Conservation (phyloP, 768 basidiomycete genomes). For the Pleurotus pulmonarius region DNA sequence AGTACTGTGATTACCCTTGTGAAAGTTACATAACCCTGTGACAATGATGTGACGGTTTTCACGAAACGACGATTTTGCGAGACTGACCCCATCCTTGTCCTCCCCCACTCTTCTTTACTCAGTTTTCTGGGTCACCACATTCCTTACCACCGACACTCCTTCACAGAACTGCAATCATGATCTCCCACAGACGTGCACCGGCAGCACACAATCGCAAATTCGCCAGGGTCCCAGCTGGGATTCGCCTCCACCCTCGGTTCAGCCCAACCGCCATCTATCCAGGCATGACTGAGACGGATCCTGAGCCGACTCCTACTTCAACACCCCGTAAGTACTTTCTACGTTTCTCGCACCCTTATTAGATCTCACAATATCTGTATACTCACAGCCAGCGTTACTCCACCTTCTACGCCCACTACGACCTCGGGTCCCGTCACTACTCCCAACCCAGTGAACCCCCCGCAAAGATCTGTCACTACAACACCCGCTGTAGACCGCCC, state of each 20-base stretch:
- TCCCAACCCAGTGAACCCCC: neutral
- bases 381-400: neutral
- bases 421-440: neutral
- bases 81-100: neutral
- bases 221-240: constrained; percentile 1
- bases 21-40: neutral
- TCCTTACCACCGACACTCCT: constrained; percentile 3
- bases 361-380: too few relatives aligned
- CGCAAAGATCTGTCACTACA: neutral
- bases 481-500: neutral
- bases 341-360: too few relatives aligned
- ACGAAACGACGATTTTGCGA: neutral
- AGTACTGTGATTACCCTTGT: neutral
- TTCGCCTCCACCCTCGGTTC: constrained; percentile 1
- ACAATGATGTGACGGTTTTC: neutral
- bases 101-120: neutral
- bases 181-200: neutral
- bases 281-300: neutral
- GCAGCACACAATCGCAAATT: constrained; percentile 3
- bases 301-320: too few relatives aligned
- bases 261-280: constrained; percentile 2
- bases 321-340: too few relatives aligned
- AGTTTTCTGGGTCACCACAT: neutral
- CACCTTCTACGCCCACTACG: neutral
- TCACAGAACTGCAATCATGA: neutral